Evolutionary conservation across 169 alveolate species (phyloP).

Genomic region (Plasmodium billcollinsi): DNA sequence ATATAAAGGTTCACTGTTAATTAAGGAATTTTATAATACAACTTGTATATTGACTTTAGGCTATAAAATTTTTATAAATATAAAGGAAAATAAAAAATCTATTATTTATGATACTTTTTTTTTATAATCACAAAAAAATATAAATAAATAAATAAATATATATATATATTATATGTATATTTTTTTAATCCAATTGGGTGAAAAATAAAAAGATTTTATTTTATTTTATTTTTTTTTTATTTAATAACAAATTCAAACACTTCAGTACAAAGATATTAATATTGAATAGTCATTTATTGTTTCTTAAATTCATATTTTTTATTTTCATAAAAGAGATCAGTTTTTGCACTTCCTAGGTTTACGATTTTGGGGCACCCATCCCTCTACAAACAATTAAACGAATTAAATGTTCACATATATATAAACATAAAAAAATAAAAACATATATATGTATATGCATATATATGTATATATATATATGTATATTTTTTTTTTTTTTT

Average conservation of each 20-base stretch:
- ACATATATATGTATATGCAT: not conserved
- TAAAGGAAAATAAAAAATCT: not conserved
- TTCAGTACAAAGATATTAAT: constrained; percentile 1
- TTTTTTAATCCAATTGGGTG: too few species aligned
- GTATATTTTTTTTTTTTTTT: constrained; percentile 3
- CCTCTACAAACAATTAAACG: constrained; percentile 79
- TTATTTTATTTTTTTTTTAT: not conserved
- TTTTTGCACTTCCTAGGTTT: constrained; percentile 97
- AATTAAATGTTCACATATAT: too few species aligned
- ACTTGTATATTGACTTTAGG: too few species aligned
- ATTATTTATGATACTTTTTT: not conserved
- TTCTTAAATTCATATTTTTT: constrained; percentile 93
- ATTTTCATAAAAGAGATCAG: constrained; percentile 97
- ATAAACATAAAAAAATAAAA: constrained; percentile 4
- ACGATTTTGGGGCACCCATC: constrained; percentile 99
- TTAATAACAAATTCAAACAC: not conserved
- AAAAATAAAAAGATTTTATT: too few species aligned
- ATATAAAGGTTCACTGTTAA: too few species aligned
- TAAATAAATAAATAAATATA: too few species aligned
- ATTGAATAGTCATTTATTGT: constrained; percentile 17
- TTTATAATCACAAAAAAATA: not conserved
- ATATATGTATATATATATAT: not conserved
- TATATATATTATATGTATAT: too few species aligned
- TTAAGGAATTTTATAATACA: too few species aligned
- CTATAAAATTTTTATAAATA: too few species aligned